These are phyloP conservation scores for Craspedostauros australis DNA, from an alignment of 108 stramenopile species.

Conservation along the genomic window DNA sequence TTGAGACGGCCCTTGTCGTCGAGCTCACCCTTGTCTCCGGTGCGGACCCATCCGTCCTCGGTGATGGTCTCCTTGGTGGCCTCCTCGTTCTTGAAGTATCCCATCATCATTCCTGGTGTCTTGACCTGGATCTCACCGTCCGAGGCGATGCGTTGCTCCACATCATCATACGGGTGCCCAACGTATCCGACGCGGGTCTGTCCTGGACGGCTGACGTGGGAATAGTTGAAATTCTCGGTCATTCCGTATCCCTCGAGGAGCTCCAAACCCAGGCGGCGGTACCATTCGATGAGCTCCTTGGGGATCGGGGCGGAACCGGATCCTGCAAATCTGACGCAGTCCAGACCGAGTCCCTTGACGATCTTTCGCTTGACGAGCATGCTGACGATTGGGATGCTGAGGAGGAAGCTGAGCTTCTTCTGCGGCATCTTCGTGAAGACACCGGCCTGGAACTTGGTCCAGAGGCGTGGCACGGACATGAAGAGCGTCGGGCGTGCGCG, in stretches of 20 bases:
- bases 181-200: conserved; percentile 58
- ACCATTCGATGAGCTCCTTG: conserved; percentile 51
- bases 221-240: conserved; percentile 85
- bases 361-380: conserved; percentile 57
- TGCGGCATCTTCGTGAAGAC: conserved; percentile 67
- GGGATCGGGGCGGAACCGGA: conserved; percentile 73
- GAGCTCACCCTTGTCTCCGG: conserved; percentile 82
- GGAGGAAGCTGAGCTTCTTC: conserved; percentile 42
- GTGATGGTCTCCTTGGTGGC: conserved; percentile 78
- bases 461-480: conserved; percentile 69
- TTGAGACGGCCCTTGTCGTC: conserved; percentile 75
- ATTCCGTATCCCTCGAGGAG: conserved; percentile 77
- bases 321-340: conserved; percentile 57
- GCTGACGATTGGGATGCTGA: conserved; percentile 58
- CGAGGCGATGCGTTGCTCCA: conserved; percentile 59
- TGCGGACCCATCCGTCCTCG: conserved; percentile 79
- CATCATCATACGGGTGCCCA: conserved; percentile 54
- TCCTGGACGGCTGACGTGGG: conserved; percentile 44
- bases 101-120: conserved; percentile 71
- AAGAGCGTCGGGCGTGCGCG: conserved; percentile 66
- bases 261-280: conserved; percentile 58
- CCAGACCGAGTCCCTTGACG: conserved; percentile 66
- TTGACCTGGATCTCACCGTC: conserved; percentile 80
- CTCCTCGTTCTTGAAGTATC: conserved; percentile 78
- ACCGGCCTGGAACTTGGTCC: conserved; percentile 78